Evolutionary conservation across 345 rosid genomes (phyloP).

Genomic region (Melastoma malabathricum): DNA sequence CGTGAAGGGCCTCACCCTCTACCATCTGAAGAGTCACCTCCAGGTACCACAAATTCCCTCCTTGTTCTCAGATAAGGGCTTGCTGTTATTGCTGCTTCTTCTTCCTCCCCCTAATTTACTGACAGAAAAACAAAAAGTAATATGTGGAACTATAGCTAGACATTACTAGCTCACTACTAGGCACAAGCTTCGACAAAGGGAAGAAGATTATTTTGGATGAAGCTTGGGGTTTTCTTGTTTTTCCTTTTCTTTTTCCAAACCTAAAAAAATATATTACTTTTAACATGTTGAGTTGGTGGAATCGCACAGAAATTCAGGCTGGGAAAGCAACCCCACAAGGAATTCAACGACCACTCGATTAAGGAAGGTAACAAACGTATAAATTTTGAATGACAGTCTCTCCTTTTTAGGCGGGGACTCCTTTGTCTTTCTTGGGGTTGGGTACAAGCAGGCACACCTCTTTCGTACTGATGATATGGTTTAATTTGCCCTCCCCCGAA

Average conservation of each 20-base stretch:
- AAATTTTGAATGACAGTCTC: neutral
- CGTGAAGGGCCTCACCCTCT: conserved; percentile 99
- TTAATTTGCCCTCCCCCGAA: no score
- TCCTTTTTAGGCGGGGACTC: conserved; percentile 1
- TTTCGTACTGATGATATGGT: neutral
- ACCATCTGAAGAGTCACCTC: conserved; percentile 99
- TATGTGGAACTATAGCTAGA: no score
- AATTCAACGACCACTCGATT: conserved; percentile 82
- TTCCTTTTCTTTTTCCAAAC: neutral
- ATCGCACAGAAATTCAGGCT: conserved; percentile 75
- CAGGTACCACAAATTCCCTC: conserved; percentile 43
- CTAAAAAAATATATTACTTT: neutral
- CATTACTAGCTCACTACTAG: no score
- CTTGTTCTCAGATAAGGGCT: neutral
- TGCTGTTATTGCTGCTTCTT: no score
- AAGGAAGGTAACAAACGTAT: conserved; percentile 58
- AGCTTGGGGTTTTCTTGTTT: neutral
- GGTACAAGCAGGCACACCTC: neutral
- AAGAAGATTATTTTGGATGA: no score
- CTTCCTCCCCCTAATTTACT: no score
- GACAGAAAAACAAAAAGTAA: no score
- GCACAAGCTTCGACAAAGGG: no score
- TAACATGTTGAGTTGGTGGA: conserved; percentile 1
- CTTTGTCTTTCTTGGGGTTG: neutral
- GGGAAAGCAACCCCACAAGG: conserved; percentile 99